These are phyloP conservation scores for Saccharomycopsis microspora DNA, from an alignment of 805 yeast genomes.

Conservation along the genomic window DNA sequence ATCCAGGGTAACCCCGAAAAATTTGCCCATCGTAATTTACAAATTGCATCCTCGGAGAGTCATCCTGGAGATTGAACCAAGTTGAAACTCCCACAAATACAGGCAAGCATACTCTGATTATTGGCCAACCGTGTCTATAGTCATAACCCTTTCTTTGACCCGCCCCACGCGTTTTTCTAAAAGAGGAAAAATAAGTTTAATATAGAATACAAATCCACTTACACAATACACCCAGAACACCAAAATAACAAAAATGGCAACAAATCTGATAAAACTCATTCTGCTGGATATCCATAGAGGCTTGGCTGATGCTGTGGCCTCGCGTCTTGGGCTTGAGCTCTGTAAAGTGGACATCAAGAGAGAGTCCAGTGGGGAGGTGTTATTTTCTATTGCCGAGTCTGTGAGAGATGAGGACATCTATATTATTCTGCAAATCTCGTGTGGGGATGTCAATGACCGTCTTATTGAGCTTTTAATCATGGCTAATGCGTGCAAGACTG, in stretches of 20 bases:
- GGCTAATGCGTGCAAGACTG: slow-evolving; percentile 92
- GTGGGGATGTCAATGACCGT: slow-evolving; percentile 66
- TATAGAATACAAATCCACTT: too few relatives aligned
- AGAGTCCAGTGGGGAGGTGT: slow-evolving; percentile 63
- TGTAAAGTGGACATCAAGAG: slow-evolving; percentile 55
- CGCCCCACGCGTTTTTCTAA: too few relatives aligned
- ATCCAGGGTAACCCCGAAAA: too few relatives aligned
- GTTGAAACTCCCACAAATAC: too few relatives aligned
- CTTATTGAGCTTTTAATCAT: slow-evolving; percentile 80
- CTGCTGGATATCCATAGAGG: slow-evolving; percentile 62
- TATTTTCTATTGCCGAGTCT: slow-evolving; percentile 69
- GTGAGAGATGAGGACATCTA: slow-evolving; percentile 79
- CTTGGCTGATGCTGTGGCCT: slow-evolving; percentile 57
- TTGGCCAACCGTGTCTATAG: too few relatives aligned
- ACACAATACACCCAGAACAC: background rate
- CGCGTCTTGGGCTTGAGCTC: slow-evolving; percentile 44
- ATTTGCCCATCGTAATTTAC: too few relatives aligned
- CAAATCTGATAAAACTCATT: slow-evolving; percentile 56
- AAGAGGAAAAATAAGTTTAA: too few relatives aligned
- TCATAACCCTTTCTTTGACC: too few relatives aligned
- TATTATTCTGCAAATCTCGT: slow-evolving; percentile 70
- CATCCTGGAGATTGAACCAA: too few relatives aligned
- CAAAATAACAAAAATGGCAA: slow-evolving; percentile 23
- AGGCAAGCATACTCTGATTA: too few relatives aligned
- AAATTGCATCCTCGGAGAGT: too few relatives aligned